Percentiles rank a stretch among this genome's conserved stretches.
Evolutionary conservation across 192 early-diverging fungal genomes (phyloP).

Genomic region (Gaertneriomyces sp.): DNA sequence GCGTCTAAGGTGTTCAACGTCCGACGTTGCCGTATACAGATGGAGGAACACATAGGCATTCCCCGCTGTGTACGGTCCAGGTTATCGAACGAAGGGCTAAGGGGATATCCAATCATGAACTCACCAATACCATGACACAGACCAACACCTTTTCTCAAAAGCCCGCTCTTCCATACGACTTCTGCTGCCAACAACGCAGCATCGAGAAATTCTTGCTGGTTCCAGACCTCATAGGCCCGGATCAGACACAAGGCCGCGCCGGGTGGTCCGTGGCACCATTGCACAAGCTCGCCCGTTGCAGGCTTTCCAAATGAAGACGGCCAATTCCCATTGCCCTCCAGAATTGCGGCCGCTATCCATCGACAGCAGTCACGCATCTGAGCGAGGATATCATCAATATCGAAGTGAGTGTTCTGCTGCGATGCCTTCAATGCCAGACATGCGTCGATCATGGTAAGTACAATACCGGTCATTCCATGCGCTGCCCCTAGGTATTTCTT

Average conservation of each 20-base stretch:
- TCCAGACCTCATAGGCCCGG: not conserved
- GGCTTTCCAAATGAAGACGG: too few species aligned
- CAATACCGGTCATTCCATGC: constrained; percentile 2
- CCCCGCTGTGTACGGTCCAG: not conserved
- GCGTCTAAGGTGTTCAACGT: not conserved
- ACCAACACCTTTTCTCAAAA: constrained; percentile 6
- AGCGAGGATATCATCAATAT: too few species aligned
- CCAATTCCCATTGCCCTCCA: too few species aligned
- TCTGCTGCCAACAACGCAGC: constrained; percentile 2
- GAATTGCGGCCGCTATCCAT: too few species aligned
- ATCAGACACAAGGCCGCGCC: constrained; percentile 4
- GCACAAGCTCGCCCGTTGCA: too few species aligned
- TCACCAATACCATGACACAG: constrained; percentile 9
- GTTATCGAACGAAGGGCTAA: not conserved
- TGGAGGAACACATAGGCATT: constrained; percentile 8
- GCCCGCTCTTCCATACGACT: constrained; percentile 12
- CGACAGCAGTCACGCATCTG: too few species aligned
- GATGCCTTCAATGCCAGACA: constrained; percentile 1
- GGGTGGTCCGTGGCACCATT: constrained; percentile 7
- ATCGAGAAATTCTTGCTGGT: not conserved
- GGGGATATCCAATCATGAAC: not conserved
- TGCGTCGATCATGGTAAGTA: not conserved
- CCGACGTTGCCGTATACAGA: not conserved
- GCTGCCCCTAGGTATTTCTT: constrained; percentile 10
- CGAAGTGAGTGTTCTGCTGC: too few species aligned